Conservation (phyloP, 345 rosid species). For the Salix dunnii region DNA sequence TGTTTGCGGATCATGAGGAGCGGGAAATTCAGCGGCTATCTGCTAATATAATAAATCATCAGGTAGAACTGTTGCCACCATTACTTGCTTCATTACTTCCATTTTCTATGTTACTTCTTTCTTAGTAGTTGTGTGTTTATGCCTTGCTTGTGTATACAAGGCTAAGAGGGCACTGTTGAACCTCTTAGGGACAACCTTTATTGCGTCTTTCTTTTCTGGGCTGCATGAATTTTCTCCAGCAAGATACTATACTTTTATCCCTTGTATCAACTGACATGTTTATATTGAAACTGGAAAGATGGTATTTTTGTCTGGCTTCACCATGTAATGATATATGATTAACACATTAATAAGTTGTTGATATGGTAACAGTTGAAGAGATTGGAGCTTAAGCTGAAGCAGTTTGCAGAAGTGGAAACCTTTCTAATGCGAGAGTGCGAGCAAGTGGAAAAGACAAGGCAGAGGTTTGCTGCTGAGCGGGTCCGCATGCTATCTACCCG, state of each 20-base stretch:
- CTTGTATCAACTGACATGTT: background rate
- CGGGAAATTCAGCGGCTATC: conserved; percentile 96
- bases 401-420: conserved; percentile 96
- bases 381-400: conserved; percentile 95
- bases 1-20: conserved; percentile 98
- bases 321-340: background rate
- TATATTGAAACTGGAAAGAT: background rate
- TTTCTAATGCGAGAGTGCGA: conserved; percentile 92
- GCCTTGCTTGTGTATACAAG: background rate
- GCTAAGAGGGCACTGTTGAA: background rate
- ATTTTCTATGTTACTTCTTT: too few species aligned
- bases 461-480: conserved; percentile 71
- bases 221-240: background rate
- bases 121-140: background rate
- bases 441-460: conserved; percentile 92
- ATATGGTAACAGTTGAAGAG: conserved; percentile 64
- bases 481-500: conserved; percentile 59
- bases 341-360: background rate
- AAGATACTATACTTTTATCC: background rate
- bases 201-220: background rate
- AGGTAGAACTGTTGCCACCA: conserved; percentile 38
- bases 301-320: background rate
- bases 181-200: background rate
- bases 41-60: conserved; percentile 91
- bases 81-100: background rate